Evolutionary conservation across 805 yeast genomes (phyloP), one percentile per base, ranked within the genome.

Genomic region (Cyberlindnera mississippiensis): DNA sequence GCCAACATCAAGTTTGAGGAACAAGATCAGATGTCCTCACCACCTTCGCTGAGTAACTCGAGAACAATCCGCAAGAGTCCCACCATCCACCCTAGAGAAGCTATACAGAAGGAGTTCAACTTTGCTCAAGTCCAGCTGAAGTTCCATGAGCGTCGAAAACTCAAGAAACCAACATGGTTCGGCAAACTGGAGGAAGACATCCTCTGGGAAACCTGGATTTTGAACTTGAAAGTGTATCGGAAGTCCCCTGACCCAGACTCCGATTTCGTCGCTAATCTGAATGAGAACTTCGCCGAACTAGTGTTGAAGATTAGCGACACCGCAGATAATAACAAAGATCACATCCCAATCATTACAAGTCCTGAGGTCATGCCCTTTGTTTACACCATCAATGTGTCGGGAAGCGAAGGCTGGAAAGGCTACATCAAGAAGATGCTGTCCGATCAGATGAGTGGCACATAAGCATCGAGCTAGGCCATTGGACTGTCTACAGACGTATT

Each of bases 271-370:
- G 31, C 34, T 9, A 7, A 31, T 14, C 24, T 39, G 29, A 46
- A 41, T 36, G 45, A 27, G 15, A 28, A 14, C 28, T 47, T 45
- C 41, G 48, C 33, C 14, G 40, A 30, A 42, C 15, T 51, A 48
- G 40, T 48, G 53, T 44, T 55, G 58, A 45, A 66, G 60, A 52
- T 61, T 51, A 37, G 71, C 28, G 71, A 73, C 13, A 59, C 65
- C n/a, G 77, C 70, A 13, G 84, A 82, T 52, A 52, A 57, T 6
- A 70, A 80, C 53, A 81, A 77, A 52, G 75, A 69, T 36, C 89
- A 82, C 50, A 78, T 86, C 2, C 95, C 95, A 3, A 84, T 86
- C 1, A 82, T 85, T 18, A 75, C 82, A 14, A 73, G 85, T 2
- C 65, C 79, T 13, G 88, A 82, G 3, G 63, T 73, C 22, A 63